These are phyloP conservation scores for Epichloe sp. DNA, from an alignment of 2,329 filamentous ascomycete genomes.

Conservation along the genomic window DNA sequence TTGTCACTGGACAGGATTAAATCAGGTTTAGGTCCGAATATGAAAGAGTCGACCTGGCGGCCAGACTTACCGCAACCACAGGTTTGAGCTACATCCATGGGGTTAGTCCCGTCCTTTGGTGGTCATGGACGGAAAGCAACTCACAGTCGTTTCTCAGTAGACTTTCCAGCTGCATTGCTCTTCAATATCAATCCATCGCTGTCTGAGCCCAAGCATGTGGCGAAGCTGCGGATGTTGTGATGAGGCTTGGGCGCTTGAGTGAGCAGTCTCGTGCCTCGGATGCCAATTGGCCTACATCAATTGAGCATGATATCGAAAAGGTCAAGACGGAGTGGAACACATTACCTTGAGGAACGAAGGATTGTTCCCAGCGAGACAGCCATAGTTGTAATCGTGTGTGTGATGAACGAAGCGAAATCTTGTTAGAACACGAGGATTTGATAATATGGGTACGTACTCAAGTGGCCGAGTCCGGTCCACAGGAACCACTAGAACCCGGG, in stretches of 20 bases:
- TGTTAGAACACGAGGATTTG: too few species aligned
- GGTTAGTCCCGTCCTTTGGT: neutral
- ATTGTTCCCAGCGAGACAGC: neutral
- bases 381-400: neutral
- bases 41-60: neutral
- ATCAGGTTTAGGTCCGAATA: neutral
- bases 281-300: neutral
- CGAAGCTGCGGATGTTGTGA: conserved; percentile 3
- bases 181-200: conserved; percentile 4
- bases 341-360: conserved; percentile 2
- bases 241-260: conserved; percentile 1
- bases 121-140: neutral
- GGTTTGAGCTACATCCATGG: conserved; percentile 5
- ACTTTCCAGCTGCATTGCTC: neutral
- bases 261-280: conserved; percentile 4
- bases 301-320: neutral
- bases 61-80: conserved; percentile 12
- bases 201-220: conserved; percentile 6
- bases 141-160: conserved; percentile 5
- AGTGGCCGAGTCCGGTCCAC: too few species aligned
- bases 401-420: too few species aligned
- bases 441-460: neutral
- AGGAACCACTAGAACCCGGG: neutral
- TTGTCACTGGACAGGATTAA: conserved; percentile 22
- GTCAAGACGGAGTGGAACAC: neutral